Base-by-base conservation (phyloP, 208 protist genomes). In the Naegleria fowleri region DNA sequence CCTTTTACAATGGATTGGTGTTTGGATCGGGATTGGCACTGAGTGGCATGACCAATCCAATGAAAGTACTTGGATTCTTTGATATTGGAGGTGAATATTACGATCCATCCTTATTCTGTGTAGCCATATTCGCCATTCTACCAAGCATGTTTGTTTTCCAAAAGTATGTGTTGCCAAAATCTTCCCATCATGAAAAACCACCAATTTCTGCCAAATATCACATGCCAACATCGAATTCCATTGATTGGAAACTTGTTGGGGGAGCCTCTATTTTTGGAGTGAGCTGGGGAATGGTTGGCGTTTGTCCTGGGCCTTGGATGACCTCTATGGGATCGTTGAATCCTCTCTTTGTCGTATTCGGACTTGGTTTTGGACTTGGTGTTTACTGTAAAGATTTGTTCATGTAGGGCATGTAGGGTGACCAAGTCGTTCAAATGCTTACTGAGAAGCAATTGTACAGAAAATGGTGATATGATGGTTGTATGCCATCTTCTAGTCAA, bases 281-380 rank as follows among this genome's bases (percentile, higher is more conserved):
- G 0, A 88, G 88, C 4, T 92, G 90, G 90, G 90, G 90, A 39
- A 33, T 91, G 38, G 11, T 51, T 83, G 90, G 90, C 25, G 58
- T 92, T 25, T 92, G 90, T 29, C 90, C 90, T 22, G 90, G 90
- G 1, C 90, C 90, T 25, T 88, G 13, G 11, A 16, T 92, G 13
- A 88, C 91, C 0, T 22, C 9, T n/a, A 2, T 91, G 22, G 38
- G 29, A 15, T 25, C 86, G 43, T 38, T 79, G 25, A 79, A 79
- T 38, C n/a, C n/a, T 36, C 67, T 36, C 0, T 36, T 38, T 33
- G 19, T 79, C 9, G 5, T 79, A 0, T 79, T 36, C 36, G 67
- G 16, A 38, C 25, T 29, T 38, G n/a, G 67, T 33, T 38, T 79
- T n/a, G 29, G 19, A 6, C 6, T 2, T 29, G 55, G 55, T 22